Evolutionary conservation across 208 protist genomes (phyloP), one percentile per base, ranked within the genome.

Genomic region (Plasmodiophora brassicae): DNA sequence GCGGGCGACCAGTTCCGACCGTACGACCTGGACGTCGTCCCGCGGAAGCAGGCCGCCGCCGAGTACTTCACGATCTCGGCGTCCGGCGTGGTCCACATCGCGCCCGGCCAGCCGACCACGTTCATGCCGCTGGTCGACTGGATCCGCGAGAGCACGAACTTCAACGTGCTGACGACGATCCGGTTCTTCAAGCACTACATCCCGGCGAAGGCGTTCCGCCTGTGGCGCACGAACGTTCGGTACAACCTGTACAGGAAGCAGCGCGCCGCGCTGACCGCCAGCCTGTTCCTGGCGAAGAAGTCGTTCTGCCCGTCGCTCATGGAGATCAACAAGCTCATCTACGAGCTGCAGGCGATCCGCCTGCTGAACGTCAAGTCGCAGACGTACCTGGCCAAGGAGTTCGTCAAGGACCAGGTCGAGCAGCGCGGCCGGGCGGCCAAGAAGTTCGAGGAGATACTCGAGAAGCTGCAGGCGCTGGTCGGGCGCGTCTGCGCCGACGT

Each of bases 31-130:
- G 88, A 92, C 71, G 95, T 97, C 14, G 94, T 95, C 43, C 88
- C 94, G 91, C 28, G 92, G n/a, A 93, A 92, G 1, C 72, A 91
- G 10, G 91, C 95, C 85, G 91, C 96, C 28, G 89, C 91, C 0
- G 95, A 98, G 88, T 95, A 98, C 87, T 97, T 97, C 87, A 95
- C 96, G 83, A 95, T 98, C 91, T 97, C 95, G 50, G 93, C 94
- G 1, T 96, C 94, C 0, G 96, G 96, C 39, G 94, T 97, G 32
- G 96, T 97, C 10, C 96, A 98, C 89, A 92, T 97, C 35, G 85
- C 91, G 20, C 96, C 95, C 32, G 93, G 94, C 1, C 84, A 93
- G 57, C 95, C 95, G 5, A 96, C 95, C 1, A 95, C 89, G 72
- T 91, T 90, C 85, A 91, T 84, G 14, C 78, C 39, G 8, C 86